These are phyloP conservation scores for Nymphaea thermarum DNA, from an alignment of 164 flowering plant genomes.

Conservation along the genomic window DNA sequence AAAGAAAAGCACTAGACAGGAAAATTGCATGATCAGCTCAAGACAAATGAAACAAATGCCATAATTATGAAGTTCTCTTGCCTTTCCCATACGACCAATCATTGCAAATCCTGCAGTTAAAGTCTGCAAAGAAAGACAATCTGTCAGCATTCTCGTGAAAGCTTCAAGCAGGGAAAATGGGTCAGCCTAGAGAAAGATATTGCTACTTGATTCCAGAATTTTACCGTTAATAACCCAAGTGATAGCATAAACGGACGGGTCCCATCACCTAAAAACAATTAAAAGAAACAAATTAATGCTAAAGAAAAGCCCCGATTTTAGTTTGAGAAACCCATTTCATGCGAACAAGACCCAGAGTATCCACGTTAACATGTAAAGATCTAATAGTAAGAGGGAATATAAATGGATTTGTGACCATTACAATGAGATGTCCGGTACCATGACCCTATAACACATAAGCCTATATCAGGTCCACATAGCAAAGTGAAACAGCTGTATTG, in stretches of 20 bases:
- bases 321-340: too few relatives aligned
- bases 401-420: too few relatives aligned
- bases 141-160: slow-evolving; percentile 1
- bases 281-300: not conserved
- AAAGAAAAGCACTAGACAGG: too few relatives aligned
- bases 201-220: slow-evolving; percentile 12
- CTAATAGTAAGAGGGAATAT: too few relatives aligned
- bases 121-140: slow-evolving; percentile 38
- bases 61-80: slow-evolving; percentile 14
- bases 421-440: too few relatives aligned
- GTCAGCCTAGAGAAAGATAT: not conserved
- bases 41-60: not conserved
- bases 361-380: too few relatives aligned
- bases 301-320: too few relatives aligned
- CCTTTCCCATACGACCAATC: slow-evolving; percentile 94
- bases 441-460: too few relatives aligned
- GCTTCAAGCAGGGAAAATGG: not conserved
- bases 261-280: slow-evolving; percentile 65
- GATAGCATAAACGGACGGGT: slow-evolving; percentile 62
- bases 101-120: slow-evolving; percentile 84
- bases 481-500: too few relatives aligned
- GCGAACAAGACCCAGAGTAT: too few relatives aligned
- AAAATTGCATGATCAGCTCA: too few relatives aligned
- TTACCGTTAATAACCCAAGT: slow-evolving; percentile 85
- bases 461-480: too few relatives aligned